Base-by-base conservation (phyloP, 2,329 filamentous ascomycete genomes). In the Trichoderma aggressivum region DNA sequence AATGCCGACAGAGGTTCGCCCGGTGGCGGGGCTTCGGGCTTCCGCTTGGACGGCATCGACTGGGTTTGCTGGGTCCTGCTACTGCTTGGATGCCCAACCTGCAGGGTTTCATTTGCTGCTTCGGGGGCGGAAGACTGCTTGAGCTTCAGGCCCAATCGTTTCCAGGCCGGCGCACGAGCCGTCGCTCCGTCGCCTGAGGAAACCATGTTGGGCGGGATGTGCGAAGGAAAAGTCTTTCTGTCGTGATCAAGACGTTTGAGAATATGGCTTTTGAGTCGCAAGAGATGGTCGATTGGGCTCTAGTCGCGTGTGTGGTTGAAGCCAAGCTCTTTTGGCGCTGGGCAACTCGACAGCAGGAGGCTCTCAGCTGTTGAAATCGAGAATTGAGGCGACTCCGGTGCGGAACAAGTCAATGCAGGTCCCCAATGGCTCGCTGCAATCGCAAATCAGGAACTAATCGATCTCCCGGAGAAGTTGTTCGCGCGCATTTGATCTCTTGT, bases 101-200 rank as follows among this genome's bases (percentile, higher is more conserved):
- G 76, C 75, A 76, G 76, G 75, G 74, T 73, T 70, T 75, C 76
- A 74, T 75, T 75, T 74, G 76, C 76, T 74, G 78, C 74, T 70
- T 78, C 79, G 64, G 78, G 75, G 75, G 75, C 77, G 75, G 77
- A 76, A 74, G 77, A 75, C 73, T 79, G 77, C 80, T 89, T 89
- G 81, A 89, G 87, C 83, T 88, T 88, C 78, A 89, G 85, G 80
- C 88, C 87, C 84, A 89, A 85, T 83, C 86, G 85, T 78, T 89
- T 89, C 87, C 87, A 89, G 74, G 87, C 87, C 71, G 87, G 87
- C 73, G 86, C 82, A 75, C 82, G 82, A 78, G 83, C 82, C 73
- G 81, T 77, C 80, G 82, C 81, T 77, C 78, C 79, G 75, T 80
- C 80, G 75, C 78, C 79, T 77, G 82, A 79, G 75, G 82, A 82